Conservation (phyloP, 2,329 filamentous ascomycete species). For the Alternaria sp. region DNA sequence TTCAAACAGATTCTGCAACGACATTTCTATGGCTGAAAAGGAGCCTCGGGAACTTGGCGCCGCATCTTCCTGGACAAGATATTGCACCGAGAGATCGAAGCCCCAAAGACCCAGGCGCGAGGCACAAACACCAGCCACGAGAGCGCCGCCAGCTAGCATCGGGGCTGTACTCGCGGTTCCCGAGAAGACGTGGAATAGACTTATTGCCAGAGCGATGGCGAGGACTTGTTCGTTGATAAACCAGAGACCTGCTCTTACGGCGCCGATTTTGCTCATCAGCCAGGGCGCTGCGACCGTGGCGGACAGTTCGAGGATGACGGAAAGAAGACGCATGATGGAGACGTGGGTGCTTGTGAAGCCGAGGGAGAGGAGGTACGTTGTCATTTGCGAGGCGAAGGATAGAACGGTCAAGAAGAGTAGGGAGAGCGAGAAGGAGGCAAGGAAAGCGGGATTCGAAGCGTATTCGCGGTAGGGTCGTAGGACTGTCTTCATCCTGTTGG, state of each 20-base stretch:
- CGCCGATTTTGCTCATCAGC: slow-evolving; percentile 60
- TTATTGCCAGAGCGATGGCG: slow-evolving; percentile 57
- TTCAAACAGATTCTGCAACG: slow-evolving; percentile 75
- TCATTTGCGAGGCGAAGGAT: slow-evolving; percentile 64
- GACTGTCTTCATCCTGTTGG: slow-evolving; percentile 15
- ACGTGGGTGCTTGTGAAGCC: slow-evolving; percentile 64
- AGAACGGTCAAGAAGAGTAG: slow-evolving; percentile 66
- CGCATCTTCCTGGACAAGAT: slow-evolving; percentile 58
- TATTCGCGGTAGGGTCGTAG: slow-evolving; percentile 54
- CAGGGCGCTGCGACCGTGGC: slow-evolving; percentile 69
- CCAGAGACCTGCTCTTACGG: slow-evolving; percentile 74
- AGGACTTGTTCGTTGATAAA: slow-evolving; percentile 72
- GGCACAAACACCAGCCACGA: slow-evolving; percentile 53
- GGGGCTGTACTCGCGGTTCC: slow-evolving; percentile 14
- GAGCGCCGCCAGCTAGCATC: slow-evolving; percentile 37
- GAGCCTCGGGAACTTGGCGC: slow-evolving; percentile 61
- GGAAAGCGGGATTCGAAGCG: slow-evolving; percentile 63
- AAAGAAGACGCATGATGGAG: slow-evolving; percentile 62
- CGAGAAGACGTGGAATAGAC: slow-evolving; percentile 38
- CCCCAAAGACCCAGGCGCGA: slow-evolving; percentile 59
- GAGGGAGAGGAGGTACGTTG: slow-evolving; percentile 67
- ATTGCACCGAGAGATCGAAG: slow-evolving; percentile 58
- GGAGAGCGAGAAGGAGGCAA: slow-evolving; percentile 67
- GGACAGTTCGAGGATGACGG: slow-evolving; percentile 65
- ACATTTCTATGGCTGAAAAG: slow-evolving; percentile 74